These are phyloP conservation scores for Aspergillus avenaceus DNA, from an alignment of 495 filamentous ascomycete species.

Conservation along the genomic window DNA sequence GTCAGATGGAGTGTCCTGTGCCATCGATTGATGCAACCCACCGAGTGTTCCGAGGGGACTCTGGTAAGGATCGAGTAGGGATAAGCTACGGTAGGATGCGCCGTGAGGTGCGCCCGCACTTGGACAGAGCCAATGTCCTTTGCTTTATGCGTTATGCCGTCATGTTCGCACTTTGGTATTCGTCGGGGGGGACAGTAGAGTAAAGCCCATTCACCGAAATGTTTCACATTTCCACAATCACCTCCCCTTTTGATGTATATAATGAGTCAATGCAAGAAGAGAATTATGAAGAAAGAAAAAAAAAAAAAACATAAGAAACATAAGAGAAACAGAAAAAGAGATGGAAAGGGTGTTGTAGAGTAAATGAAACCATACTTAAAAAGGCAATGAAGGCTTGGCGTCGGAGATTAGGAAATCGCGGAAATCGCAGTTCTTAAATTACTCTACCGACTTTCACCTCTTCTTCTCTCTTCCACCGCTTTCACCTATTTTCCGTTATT, in stretches of 20 bases:
- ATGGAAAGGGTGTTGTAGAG: no score
- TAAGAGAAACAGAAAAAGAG: neutral
- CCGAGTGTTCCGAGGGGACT: no score
- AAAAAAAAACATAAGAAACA: no score
- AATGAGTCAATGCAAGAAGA: constrained; percentile 6
- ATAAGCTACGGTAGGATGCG: no score
- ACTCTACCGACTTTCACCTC: neutral
- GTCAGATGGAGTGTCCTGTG: constrained; percentile 3
- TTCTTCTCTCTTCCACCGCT: neutral
- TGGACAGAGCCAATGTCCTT: neutral
- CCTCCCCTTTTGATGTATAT: constrained; percentile 14
- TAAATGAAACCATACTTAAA: constrained; percentile 1
- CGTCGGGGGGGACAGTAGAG: neutral
- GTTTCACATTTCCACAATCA: neutral
- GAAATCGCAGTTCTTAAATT: constrained; percentile 6
- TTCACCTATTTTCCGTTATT: neutral
- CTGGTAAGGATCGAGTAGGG: neutral
- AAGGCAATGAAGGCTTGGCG: constrained; percentile 7
- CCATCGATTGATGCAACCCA: no score
- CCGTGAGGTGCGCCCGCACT: neutral
- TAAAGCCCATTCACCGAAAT: neutral
- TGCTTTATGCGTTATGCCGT: neutral
- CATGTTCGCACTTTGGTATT: neutral
- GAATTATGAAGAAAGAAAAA: no score
- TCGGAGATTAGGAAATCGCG: neutral